Percentiles rank a stretch among this genome's conserved stretches.
phyloP scores from a whole-genome alignment of 1,284 basidiomycete species.

The Ustilago esculenta region DNA sequence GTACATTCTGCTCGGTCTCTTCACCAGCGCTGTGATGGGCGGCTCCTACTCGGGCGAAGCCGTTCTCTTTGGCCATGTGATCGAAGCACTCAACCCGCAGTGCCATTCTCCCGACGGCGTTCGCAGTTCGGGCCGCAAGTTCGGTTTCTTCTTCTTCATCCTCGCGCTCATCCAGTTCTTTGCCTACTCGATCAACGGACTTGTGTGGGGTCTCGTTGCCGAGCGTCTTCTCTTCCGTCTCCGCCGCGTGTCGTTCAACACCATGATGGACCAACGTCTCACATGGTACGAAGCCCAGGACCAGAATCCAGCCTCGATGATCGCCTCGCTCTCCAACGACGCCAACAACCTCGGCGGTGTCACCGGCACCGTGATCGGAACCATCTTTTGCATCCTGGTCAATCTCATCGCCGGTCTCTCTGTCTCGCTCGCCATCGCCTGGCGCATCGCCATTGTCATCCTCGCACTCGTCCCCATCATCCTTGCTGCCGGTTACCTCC shows the following conservation, averaged over 20 bases:
- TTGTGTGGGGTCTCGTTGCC: slow-evolving; percentile 52
- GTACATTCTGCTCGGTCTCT: slow-evolving; percentile 42
- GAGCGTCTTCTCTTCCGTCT: slow-evolving; percentile 57
- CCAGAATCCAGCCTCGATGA: slow-evolving; percentile 44
- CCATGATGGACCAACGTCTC: slow-evolving; percentile 44
- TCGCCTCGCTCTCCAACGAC: slow-evolving; percentile 53
- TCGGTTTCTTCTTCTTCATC: slow-evolving; percentile 57
- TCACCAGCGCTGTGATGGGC: slow-evolving; percentile 55
- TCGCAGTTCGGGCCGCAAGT: slow-evolving; percentile 37
- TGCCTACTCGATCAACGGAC: slow-evolving; percentile 55
- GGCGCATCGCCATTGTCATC: slow-evolving; percentile 59
- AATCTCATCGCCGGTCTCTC: slow-evolving; percentile 55
- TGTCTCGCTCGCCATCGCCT: slow-evolving; percentile 50
- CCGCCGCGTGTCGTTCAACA: slow-evolving; percentile 45
- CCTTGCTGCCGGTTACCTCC: slow-evolving; percentile 52
- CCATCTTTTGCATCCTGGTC: slow-evolving; percentile 59
- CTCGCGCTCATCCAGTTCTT: slow-evolving; percentile 54
- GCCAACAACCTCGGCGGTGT: slow-evolving; percentile 56
- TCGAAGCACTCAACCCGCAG: slow-evolving; percentile 60
- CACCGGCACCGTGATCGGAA: slow-evolving; percentile 55
- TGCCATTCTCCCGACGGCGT: slow-evolving; percentile 46
- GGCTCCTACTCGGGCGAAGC: slow-evolving; percentile 59
- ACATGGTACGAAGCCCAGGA: slow-evolving; percentile 51
- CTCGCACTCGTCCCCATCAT: slow-evolving; percentile 55
- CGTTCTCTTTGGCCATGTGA: slow-evolving; percentile 59